phyloP scores from a whole-genome alignment of 2,329 filamentous ascomycete genomes.

The Sarocladium oryzae region DNA sequence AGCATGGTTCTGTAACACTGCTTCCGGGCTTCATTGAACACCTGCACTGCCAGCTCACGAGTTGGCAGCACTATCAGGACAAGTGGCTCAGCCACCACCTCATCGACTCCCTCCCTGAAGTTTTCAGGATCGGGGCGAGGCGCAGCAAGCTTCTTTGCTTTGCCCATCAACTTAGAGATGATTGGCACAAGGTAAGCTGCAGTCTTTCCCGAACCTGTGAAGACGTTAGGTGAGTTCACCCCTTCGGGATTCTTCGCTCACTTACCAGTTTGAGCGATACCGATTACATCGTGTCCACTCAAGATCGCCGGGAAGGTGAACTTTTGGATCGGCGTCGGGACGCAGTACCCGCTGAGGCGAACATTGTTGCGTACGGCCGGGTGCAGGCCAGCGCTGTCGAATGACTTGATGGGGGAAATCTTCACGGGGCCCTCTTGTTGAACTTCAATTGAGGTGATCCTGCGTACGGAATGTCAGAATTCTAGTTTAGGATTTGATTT shows the following conservation, averaged over 20 bases:
- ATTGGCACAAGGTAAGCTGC: slow-evolving; percentile 88
- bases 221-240: not conserved
- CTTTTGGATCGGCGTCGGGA: slow-evolving; percentile 80
- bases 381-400: slow-evolving; percentile 75
- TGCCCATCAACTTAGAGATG: slow-evolving; percentile 88
- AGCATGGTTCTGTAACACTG: slow-evolving; percentile 94
- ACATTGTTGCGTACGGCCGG: slow-evolving; percentile 78
- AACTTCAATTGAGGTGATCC: slow-evolving; percentile 49
- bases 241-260: slow-evolving; percentile 19
- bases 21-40: slow-evolving; percentile 89
- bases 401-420: slow-evolving; percentile 48
- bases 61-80: slow-evolving; percentile 81
- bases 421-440: slow-evolving; percentile 49
- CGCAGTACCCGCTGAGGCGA: slow-evolving; percentile 59
- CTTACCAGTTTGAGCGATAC: slow-evolving; percentile 84
- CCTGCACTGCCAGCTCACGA: slow-evolving; percentile 86
- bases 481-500: not conserved
- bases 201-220: slow-evolving; percentile 86
- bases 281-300: slow-evolving; percentile 74
- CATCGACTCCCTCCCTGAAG: slow-evolving; percentile 41
- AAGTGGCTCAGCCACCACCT: slow-evolving; percentile 73
- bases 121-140: slow-evolving; percentile 60
- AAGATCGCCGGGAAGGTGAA: slow-evolving; percentile 78
- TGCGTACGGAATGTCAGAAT: slow-evolving; percentile 20
- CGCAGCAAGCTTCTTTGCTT: slow-evolving; percentile 80